Conservation (phyloP, 306 rosid species). For the Geum urbanum region DNA sequence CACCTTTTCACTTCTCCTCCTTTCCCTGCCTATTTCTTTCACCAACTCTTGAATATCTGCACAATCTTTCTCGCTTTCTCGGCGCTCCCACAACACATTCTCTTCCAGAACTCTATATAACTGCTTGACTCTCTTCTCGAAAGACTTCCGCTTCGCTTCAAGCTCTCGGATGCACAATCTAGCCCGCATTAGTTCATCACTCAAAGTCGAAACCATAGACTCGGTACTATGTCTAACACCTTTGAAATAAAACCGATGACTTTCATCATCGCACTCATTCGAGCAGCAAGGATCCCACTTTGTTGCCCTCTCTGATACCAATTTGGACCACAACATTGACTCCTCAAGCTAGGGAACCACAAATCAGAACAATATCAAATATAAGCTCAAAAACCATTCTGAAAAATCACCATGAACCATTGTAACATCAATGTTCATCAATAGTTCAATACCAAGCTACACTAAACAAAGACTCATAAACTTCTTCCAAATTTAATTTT, state of each 20-base stretch:
- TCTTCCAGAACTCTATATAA: conserved; percentile 38
- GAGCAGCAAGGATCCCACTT: conserved; percentile 30
- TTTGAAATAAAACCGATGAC: conserved; percentile 5
- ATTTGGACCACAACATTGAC: conserved; percentile 17
- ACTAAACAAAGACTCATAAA: conserved; percentile 10
- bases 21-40: conserved; percentile 38
- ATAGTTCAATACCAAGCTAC: conserved; percentile 22
- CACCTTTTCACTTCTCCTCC: conserved; percentile 30
- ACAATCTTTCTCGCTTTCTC: conserved; percentile 22
- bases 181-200: conserved; percentile 34
- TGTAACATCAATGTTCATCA: neutral
- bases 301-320: conserved; percentile 25
- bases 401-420: neutral
- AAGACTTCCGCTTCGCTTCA: conserved; percentile 26
- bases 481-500: too few species aligned
- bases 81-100: conserved; percentile 24
- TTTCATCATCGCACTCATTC: conserved; percentile 18
- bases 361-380: neutral
- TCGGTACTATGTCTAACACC: neutral
- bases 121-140: conserved; percentile 34
- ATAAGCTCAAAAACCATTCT: neutral
- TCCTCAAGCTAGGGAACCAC: conserved; percentile 27
- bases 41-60: conserved; percentile 28
- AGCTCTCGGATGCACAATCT: conserved; percentile 31
- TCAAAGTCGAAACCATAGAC: conserved; percentile 28